A percentile compares a stretch with the other conserved stretches of the same genome.
phyloP scores from a whole-genome alignment of 2,329 filamentous ascomycete species.

The Diaporthe ilicicola region DNA sequence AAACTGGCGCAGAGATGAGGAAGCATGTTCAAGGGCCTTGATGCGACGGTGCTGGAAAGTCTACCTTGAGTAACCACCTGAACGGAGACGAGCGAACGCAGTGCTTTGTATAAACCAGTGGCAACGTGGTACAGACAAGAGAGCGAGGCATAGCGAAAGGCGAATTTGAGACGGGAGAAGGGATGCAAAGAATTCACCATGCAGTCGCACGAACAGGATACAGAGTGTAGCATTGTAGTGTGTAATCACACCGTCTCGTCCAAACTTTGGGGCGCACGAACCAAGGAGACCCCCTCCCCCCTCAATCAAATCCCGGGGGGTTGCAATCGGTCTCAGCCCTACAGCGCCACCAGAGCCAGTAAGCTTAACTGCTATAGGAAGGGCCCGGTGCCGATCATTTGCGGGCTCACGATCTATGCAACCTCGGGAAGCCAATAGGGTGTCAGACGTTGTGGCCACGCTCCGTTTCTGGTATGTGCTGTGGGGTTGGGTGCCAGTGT shows the following conservation, averaged over 20 bases:
- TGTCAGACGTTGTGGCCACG: background rate
- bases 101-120: no score
- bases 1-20: background rate
- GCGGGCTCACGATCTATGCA: background rate
- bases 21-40: background rate
- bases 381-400: conserved; percentile 4
- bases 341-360: background rate
- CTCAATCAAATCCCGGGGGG: background rate
- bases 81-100: no score
- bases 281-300: no score
- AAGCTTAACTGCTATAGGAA: conserved; percentile 3
- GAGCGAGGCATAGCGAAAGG: background rate
- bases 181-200: no score
- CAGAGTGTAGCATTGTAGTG: background rate
- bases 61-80: background rate
- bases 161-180: background rate
- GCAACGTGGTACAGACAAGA: background rate
- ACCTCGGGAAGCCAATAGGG: background rate
- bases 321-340: conserved; percentile 13
- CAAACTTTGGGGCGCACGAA: background rate
- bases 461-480: background rate
- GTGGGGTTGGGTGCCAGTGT: background rate
- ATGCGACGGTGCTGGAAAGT: no score
- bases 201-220: background rate
- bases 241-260: background rate